A percentile compares a stretch with the other conserved stretches of the same genome.
Evolutionary conservation across 2,329 filamentous ascomycete genomes (phyloP).

Genomic region (Cladophialophora immunda): DNA sequence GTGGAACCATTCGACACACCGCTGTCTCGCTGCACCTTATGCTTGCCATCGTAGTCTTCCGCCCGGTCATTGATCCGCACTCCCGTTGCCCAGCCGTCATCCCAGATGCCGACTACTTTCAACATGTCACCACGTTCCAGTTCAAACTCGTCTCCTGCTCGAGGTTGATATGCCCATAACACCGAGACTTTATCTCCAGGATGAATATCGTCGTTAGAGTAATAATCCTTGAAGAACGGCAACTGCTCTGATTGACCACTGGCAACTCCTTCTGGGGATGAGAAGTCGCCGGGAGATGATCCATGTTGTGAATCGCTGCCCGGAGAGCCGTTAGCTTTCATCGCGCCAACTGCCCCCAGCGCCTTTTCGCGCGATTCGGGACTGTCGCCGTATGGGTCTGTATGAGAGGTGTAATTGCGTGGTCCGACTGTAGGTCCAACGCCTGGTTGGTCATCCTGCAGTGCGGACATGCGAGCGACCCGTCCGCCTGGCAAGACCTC

Average conservation of each 20-base stretch:
- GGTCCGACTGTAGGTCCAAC: constrained; percentile 50
- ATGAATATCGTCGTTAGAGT: constrained; percentile 95
- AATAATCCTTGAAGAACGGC: constrained; percentile 98
- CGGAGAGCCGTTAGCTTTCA: constrained; percentile 82
- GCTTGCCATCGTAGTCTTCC: constrained; percentile 85
- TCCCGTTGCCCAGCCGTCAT: constrained; percentile 98
- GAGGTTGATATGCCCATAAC: constrained; percentile 95
- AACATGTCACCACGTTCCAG: constrained; percentile 97
- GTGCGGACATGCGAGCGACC: constrained; percentile 93
- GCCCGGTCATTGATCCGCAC: constrained; percentile 81
- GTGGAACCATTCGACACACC: constrained; percentile 85
- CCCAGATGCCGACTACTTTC: constrained; percentile 98
- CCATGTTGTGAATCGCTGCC: constrained; percentile 82
- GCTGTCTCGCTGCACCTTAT: constrained; percentile 85
- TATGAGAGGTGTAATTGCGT: constrained; percentile 63
- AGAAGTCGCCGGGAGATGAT: constrained; percentile 81
- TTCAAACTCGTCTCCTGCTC: constrained; percentile 90
- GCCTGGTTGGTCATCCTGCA: constrained; percentile 68
- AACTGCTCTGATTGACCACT: constrained; percentile 96
- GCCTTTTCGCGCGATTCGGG: constrained; percentile 71
- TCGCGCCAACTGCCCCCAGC: constrained; percentile 53
- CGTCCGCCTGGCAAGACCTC: constrained; percentile 84
- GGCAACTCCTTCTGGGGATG: constrained; percentile 81
- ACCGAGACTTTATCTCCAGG: constrained; percentile 88
- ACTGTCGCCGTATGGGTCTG: constrained; percentile 75